phyloP scores from a whole-genome alignment of 345 rosid species.

The Bruguiera parviflora region DNA sequence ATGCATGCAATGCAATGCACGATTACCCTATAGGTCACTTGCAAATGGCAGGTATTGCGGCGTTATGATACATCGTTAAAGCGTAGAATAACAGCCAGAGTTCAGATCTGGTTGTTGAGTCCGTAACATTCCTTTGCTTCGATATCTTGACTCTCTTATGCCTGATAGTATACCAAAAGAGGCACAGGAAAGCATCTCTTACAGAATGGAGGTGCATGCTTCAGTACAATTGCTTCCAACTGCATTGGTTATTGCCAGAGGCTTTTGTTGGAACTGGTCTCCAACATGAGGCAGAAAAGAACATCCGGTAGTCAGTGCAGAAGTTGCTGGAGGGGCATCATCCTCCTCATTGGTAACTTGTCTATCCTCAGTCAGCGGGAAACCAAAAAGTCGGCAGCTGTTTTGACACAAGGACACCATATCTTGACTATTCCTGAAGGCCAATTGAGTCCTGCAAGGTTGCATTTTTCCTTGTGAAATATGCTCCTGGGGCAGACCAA shows the following conservation, averaged over 20 bases:
- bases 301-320: constrained; percentile 30
- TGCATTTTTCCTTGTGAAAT: constrained; percentile 27
- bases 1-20: too few species aligned
- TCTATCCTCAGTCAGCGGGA: constrained; percentile 67
- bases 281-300: constrained; percentile 44
- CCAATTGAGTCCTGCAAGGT: constrained; percentile 23
- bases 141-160: not conserved
- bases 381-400: constrained; percentile 92
- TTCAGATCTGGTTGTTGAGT: not conserved
- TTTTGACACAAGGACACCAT: constrained; percentile 47
- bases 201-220: constrained; percentile 34
- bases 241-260: constrained; percentile 32
- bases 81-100: too few species aligned
- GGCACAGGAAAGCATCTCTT: constrained; percentile 23
- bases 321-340: constrained; percentile 19
- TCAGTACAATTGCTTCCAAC: constrained; percentile 55
- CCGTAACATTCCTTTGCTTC: not conserved
- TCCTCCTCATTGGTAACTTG: constrained; percentile 32
- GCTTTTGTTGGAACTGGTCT: constrained; percentile 44
- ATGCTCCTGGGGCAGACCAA: constrained; percentile 23
- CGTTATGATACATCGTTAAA: too few species aligned
- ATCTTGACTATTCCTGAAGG: constrained; percentile 34
- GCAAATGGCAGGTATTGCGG: too few species aligned
- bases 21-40: too few species aligned
- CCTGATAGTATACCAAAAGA: constrained; percentile 27